Evolutionary conservation across 805 yeast genomes (phyloP), one percentile per base, ranked within the genome.

Genomic region (Wickerhamiella dianesei): DNA sequence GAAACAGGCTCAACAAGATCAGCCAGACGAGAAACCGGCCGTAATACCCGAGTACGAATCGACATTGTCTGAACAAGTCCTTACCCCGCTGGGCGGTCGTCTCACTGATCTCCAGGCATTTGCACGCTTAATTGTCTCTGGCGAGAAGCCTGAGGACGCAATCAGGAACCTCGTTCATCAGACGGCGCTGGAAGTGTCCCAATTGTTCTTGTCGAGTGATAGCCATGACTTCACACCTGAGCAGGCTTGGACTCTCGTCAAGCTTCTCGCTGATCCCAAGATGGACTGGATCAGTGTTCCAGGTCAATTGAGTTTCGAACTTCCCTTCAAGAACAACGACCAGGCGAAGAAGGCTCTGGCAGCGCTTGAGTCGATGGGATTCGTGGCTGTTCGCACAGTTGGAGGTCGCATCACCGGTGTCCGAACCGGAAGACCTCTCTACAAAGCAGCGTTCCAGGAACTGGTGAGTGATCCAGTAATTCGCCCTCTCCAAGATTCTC

Each of bases 51-150:
- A 58, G 35, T 51, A 57, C 22, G 48, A 48, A 8, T 39, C 46
- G 12, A 35, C 21, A 2, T 19, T 45, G 25, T 16, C 43, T 3
- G 37, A 44, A 4, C 37, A 41, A 13, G 48, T 47, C 29, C 65
- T 88, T 32, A 76, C 68, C 21, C 94, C 95, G 12, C 65, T 92
- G 21, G 98, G 98, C 18, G 98, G 98, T 37, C 77, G 98, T 52
- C 82, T 89, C 88, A 71, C 87, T 41, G 98, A 92, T 62, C 69
- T 92, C 44, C 96, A 92, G 63, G 80, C 89, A 22, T 87, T 85
- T 64, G 82, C 82, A 1, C 75, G 97, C 59, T 80, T 97, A 44
- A 75, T 92, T 16, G 79, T 79, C 56, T 77, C 89, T 1, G 98
- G 98, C 4, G 98, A 92, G 60, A 60, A 75, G 5, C 94, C 95